These are phyloP conservation scores for Cajanus cajan DNA, from an alignment of 306 rosid species.

Conservation along the genomic window DNA sequence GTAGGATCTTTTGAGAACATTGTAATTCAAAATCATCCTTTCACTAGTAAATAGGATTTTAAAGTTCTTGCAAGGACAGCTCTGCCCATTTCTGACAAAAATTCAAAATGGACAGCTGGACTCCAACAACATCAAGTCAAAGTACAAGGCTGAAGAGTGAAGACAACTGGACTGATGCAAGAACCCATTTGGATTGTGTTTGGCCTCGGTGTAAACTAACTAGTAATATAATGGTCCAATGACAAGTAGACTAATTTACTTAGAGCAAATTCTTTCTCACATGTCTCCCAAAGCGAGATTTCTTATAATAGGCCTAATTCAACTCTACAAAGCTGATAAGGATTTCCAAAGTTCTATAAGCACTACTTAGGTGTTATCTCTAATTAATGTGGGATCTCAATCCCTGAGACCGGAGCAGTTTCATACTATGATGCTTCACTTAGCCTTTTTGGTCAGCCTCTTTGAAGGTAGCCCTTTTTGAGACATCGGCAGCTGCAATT, in stretches of 20 bases:
- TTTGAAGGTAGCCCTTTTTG: too few relatives aligned
- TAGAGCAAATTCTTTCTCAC: neutral
- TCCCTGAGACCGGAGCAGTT: too few relatives aligned
- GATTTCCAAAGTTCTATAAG: too few relatives aligned
- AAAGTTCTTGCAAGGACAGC: neutral
- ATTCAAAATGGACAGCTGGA: neutral
- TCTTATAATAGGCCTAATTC: too few relatives aligned
- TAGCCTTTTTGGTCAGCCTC: too few relatives aligned
- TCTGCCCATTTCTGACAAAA: neutral
- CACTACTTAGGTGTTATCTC: too few relatives aligned
- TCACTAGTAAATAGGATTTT: neutral
- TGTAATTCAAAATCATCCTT: slow-evolving; percentile 4
- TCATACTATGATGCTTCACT: too few relatives aligned
- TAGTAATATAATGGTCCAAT: neutral
- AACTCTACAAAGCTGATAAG: too few relatives aligned
- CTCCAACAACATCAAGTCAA: neutral
- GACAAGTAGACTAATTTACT: neutral
- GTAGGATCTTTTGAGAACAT: neutral
- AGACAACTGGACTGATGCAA: neutral
- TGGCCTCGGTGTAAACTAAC: neutral
- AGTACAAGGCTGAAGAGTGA: neutral
- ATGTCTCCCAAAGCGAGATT: neutral
- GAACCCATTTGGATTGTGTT: neutral
- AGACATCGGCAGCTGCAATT: too few relatives aligned
- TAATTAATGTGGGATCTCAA: too few relatives aligned